Base-by-base conservation (phyloP, 139 green algal species). In the Mesotaenium endlicherianum region DNA sequence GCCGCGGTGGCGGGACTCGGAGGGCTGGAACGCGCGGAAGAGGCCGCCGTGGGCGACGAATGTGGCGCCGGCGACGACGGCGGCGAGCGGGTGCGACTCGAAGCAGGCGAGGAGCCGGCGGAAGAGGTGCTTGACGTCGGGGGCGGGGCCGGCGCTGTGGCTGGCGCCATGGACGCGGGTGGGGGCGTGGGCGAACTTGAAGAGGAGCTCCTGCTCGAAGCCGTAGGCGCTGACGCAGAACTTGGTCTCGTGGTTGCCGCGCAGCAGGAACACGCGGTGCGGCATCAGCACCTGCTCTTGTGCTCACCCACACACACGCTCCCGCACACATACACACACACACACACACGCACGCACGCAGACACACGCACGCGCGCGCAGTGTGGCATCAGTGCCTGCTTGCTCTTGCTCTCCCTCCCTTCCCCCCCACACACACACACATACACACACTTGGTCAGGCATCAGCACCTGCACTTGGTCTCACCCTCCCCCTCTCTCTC, bases 41-140 rank as follows among this genome's bases (percentile, higher is more conserved):
- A 95, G 87, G 3, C 94, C 94, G 47, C 95, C 96, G 84, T 99
- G 96, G 68, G 96, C 84, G 2, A 99, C 90, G 20, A 98, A 90
- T 1, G 93, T 94, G 20, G 80, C 85, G 11, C 53, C 31, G 0
- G 71, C 81, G 0, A 99, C 80, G 16, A 94, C 64, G 0, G 93
- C 93, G 40, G 88, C 88, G 31, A 91, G 79, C 3, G 88, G 88
- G 67, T 90, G 82, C 57, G 70, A 70, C 36, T 85, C 43, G 80
- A 89, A 89, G 80, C 50, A 79, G 44, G 72, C 53, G 67, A 87
- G 81, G 81, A 45, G 76, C 31, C 74, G 64, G 43, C 74, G 76
- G 79, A 80, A 88, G 14, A 85, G 64, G 49, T 88, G 70, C 41
- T 45, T 0, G 0, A 45, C 49, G 64, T 87, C 1, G 58, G 79